A percentile compares a stretch with the other conserved stretches of the same genome.
Conservation (phyloP, 169 alveolate species). For the Plasmodium gonderi region DNA sequence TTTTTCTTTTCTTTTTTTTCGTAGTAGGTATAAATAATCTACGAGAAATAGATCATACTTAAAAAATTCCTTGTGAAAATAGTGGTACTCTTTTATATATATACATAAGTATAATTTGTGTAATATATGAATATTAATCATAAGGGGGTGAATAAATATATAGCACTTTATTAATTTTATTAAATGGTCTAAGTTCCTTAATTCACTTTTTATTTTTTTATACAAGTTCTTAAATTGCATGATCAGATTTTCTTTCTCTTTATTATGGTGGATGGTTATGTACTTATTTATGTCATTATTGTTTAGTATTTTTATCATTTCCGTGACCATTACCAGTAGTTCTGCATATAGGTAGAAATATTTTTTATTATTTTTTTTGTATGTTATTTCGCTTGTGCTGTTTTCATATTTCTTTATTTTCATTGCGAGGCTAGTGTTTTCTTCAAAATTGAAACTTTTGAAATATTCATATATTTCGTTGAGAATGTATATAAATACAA, state of each 20-base stretch:
- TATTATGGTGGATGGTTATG: conserved; percentile 52
- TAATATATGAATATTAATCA: conserved; percentile 43
- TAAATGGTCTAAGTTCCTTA: conserved; percentile 4
- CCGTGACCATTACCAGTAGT: conserved; percentile 40
- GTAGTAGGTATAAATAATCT: conserved; percentile 22
- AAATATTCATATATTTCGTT: conserved; percentile 63
- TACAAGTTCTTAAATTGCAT: conserved; percentile 60
- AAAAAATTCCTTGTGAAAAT: conserved; percentile 64
- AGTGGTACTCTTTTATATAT: conserved; percentile 63
- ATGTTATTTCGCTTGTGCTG: background rate
- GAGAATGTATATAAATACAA: conserved; percentile 50
- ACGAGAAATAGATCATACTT: conserved; percentile 50
- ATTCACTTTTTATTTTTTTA: conserved; percentile 44
- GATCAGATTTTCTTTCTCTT: conserved; percentile 35
- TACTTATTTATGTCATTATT: conserved; percentile 66
- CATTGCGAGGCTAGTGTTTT: background rate
- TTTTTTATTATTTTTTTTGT: conserved; percentile 10
- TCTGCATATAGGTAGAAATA: conserved; percentile 47
- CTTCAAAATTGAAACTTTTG: conserved; percentile 31
- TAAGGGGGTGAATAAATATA: conserved; percentile 58
- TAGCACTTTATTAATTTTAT: conserved; percentile 29
- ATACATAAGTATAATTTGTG: conserved; percentile 51
- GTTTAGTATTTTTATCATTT: conserved; percentile 49
- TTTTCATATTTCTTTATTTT: conserved; percentile 4
- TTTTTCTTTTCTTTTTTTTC: conserved; percentile 43